phyloP scores from a whole-genome alignment of 768 basidiomycete genomes.

The Boletus tomentosulus region DNA sequence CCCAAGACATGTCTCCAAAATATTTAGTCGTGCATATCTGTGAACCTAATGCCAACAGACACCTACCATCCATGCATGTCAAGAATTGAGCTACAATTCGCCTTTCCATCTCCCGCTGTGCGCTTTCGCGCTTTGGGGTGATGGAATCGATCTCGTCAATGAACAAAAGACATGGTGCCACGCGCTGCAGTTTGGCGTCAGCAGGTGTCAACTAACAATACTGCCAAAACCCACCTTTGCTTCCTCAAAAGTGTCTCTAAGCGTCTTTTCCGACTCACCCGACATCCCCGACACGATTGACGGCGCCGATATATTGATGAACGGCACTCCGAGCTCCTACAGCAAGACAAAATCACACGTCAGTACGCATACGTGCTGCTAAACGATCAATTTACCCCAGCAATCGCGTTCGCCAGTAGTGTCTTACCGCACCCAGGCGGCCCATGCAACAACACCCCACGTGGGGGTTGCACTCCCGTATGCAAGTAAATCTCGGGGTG shows the following conservation, averaged over 20 bases:
- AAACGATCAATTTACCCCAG: conserved; percentile 60
- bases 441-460: conserved; percentile 90
- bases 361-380: not conserved
- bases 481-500: conserved; percentile 95
- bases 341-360: no score
- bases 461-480: conserved; percentile 87
- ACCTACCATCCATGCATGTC: conserved; percentile 96
- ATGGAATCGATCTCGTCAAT: conserved; percentile 99
- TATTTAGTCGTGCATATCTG: not conserved
- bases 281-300: conserved; percentile 98
- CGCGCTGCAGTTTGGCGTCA: conserved; percentile 45
- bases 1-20: conserved; percentile 91
- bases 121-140: conserved; percentile 95
- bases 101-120: conserved; percentile 97
- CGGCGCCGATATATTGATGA: conserved; percentile 92
- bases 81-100: conserved; percentile 96
- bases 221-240: conserved; percentile 63
- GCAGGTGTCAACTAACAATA: not conserved
- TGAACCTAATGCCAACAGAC: not conserved
- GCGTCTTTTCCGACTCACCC: conserved; percentile 95
- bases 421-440: conserved; percentile 99
- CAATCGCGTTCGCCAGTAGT: conserved; percentile 88
- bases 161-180: conserved; percentile 91
- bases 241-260: conserved; percentile 95
- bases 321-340: conserved; percentile 89